Base-by-base conservation (phyloP, 2,329 filamentous ascomycete genomes). In the Ascochyta lentis region DNA sequence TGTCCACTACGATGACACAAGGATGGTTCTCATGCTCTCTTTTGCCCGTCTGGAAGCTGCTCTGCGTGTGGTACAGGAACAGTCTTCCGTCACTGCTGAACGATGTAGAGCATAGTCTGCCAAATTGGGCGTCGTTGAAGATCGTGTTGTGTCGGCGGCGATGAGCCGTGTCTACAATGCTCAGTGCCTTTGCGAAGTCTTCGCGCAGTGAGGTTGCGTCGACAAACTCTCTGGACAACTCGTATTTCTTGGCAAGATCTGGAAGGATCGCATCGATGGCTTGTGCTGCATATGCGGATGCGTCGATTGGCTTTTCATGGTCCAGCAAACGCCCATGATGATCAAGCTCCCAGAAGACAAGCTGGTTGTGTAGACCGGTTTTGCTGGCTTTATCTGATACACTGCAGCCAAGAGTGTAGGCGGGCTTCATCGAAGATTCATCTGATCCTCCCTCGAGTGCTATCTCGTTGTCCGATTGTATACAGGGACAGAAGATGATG, bases 291-390 rank as follows among this genome's bases (percentile, higher is more conserved):
- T 69, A 59, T 2, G 38, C 47, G 4, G 56, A 38, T 7, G 63
- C 33, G 44, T 71, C 64, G 29, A 73, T 63, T 2, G 59, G 50
- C 40, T 72, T 67, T 56, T 71, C 69, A 33, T 68, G 63, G 31
- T 66, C 67, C 0, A 72, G 33, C 15, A 66, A 46, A 19, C 66
- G 66, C 1, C 69, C 70, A 29, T 69, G 57, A 16, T 59, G 55
- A 27, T 71, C 67, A 1, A 72, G 53, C 8, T 71, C 67, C 67
- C 69, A 72, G 27, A 72, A 49, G 0, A 67, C 61, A 4, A 73
- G 58, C 27, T 50, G 49, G 29, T 54, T 52, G 5, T 49, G 15
- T 3, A 42, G 9, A 19, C 46, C 53, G 19, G 15, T 24, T 8
- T 42, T 37, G 10, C 12, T 35, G 9, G 37, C 26, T 26, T 42